These are phyloP conservation scores for Cryphonectria parasitica DNA, from an alignment of 2,329 filamentous ascomycete genomes.

Conservation along the genomic window DNA sequence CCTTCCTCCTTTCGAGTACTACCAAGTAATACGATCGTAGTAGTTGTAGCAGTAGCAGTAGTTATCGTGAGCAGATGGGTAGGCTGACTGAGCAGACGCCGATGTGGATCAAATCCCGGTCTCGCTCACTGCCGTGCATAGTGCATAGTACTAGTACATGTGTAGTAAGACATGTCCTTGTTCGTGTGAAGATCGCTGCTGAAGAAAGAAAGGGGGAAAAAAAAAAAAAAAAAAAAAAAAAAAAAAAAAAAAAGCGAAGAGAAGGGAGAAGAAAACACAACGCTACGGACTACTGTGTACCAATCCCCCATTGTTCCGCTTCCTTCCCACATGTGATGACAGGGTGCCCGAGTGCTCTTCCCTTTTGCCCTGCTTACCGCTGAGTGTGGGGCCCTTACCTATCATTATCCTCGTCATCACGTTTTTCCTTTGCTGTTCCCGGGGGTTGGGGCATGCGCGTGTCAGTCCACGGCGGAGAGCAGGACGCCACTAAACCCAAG, in stretches of 20 bases:
- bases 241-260: no score
- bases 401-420: not conserved
- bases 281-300: no score
- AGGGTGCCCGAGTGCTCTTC: not conserved
- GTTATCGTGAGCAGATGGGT: not conserved
- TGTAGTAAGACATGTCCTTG: no score
- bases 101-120: not conserved
- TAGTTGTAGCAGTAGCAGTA: no score
- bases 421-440: not conserved
- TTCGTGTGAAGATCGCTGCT: no score
- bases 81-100: constrained; percentile 2
- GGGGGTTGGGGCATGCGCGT: not conserved
- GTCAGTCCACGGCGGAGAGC: not conserved
- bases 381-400: not conserved
- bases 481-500: not conserved
- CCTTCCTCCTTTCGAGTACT: not conserved
- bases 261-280: no score
- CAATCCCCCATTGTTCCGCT: no score
- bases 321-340: not conserved
- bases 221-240: no score
- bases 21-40: no score
- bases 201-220: no score
- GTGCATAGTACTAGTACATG: no score
- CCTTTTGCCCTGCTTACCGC: not conserved
- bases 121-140: no score